Conservation (phyloP, 495 filamentous ascomycete genomes). For the Annulohypoxylon stygium region DNA sequence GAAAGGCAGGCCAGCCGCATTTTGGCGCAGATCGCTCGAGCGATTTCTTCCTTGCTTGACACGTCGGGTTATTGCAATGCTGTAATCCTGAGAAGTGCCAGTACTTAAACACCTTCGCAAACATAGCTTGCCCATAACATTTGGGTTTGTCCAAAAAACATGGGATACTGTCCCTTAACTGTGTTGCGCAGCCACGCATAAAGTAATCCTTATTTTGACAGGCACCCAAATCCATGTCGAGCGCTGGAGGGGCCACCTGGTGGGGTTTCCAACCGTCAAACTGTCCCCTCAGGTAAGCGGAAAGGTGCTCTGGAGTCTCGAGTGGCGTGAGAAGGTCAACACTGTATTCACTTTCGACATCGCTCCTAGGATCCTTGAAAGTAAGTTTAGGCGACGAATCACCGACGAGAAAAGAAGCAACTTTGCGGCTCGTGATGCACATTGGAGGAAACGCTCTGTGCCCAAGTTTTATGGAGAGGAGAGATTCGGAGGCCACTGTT, state of each 20-base stretch:
- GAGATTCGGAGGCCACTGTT: neutral
- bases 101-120: conserved; percentile 15
- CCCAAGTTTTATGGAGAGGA: neutral
- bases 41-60: conserved; percentile 3
- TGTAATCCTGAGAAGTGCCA: conserved; percentile 6
- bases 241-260: neutral
- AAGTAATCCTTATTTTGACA: conserved; percentile 11
- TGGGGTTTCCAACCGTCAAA: conserved; percentile 7
- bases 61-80: conserved; percentile 4
- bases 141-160: neutral
- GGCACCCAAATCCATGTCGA: neutral
- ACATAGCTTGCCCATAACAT: conserved; percentile 12
- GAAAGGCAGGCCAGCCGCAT: conserved; percentile 5
- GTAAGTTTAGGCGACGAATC: neutral
- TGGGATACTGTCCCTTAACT: conserved; percentile 3
- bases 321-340: conserved; percentile 9
- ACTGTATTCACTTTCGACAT: conserved; percentile 6
- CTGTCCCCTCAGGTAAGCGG: neutral
- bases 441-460: neutral
- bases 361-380: conserved; percentile 6
- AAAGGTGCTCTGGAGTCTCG: conserved; percentile 1
- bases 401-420: neutral
- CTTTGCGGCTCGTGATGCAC: neutral
- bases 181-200: neutral
- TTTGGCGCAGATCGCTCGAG: conserved; percentile 5